Percentiles rank a stretch among this genome's conserved stretches.
Conservation (phyloP, 2,329 filamentous ascomycete species). For the Amauroascus verrucosus region DNA sequence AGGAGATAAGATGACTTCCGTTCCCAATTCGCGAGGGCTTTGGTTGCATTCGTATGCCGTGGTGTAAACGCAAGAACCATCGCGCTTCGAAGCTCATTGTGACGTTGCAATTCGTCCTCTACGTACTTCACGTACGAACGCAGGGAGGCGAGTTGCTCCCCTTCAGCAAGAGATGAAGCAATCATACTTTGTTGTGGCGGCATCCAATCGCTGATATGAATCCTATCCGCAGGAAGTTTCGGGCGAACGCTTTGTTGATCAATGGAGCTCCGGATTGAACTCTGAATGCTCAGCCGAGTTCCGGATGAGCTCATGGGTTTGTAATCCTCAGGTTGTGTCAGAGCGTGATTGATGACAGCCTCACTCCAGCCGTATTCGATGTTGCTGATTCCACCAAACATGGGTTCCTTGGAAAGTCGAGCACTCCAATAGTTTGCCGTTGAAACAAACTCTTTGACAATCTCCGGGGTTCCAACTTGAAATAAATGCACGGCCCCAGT, state of each 20-base stretch:
- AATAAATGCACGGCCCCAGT: conserved; percentile 96
- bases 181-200: conserved; percentile 87
- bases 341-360: conserved; percentile 64
- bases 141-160: conserved; percentile 68
- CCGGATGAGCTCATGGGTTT: conserved; percentile 25
- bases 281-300: conserved; percentile 46
- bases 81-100: conserved; percentile 77
- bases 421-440: conserved; percentile 98
- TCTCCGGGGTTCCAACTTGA: conserved; percentile 90
- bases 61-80: conserved; percentile 87
- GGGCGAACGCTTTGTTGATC: conserved; percentile 54
- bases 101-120: conserved; percentile 71
- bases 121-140: conserved; percentile 71
- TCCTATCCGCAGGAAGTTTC: conserved; percentile 72
- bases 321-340: conserved; percentile 45
- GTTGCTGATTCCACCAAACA: conserved; percentile 88
- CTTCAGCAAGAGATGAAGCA: conserved; percentile 64
- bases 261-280: conserved; percentile 55
- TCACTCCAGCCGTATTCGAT: conserved; percentile 97
- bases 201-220: conserved; percentile 76
- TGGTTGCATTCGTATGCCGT: conserved; percentile 65
- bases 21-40: conserved; percentile 95
- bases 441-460: conserved; percentile 84
- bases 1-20: conserved; percentile 85
- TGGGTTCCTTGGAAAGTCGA: conserved; percentile 80